phyloP scores from a whole-genome alignment of 768 basidiomycete species.

The Neoboletus brunneissimus region DNA sequence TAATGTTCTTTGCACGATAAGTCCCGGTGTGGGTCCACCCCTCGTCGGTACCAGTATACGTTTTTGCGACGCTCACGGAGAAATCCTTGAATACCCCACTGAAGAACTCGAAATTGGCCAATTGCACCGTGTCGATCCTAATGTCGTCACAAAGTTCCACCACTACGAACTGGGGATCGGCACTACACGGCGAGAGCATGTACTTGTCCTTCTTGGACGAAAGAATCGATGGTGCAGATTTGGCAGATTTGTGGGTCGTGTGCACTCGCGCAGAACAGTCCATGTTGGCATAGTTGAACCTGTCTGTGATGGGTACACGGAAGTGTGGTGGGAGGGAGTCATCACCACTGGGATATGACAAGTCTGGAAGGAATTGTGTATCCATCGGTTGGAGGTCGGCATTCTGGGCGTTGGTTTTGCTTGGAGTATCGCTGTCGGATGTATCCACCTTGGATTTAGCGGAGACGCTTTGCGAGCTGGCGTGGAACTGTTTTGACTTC shows the following conservation, averaged over 20 bases:
- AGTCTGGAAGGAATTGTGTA: slow-evolving; percentile 14
- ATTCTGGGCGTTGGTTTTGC: neutral
- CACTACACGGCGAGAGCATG: slow-evolving; percentile 91
- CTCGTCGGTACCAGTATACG: slow-evolving; percentile 56
- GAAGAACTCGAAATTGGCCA: slow-evolving; percentile 98
- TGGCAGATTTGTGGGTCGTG: slow-evolving; percentile 73
- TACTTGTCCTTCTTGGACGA: slow-evolving; percentile 89
- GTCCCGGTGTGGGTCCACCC: slow-evolving; percentile 75
- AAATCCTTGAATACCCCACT: slow-evolving; percentile 95
- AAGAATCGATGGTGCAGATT: slow-evolving; percentile 79
- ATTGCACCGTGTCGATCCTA: slow-evolving; percentile 90
- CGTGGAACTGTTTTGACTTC: slow-evolving; percentile 66
- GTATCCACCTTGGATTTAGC: slow-evolving; percentile 3
- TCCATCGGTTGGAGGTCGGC: slow-evolving; percentile 6
- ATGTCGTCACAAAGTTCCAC: slow-evolving; percentile 98
- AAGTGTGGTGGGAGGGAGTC: slow-evolving; percentile 54
- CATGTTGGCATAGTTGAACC: slow-evolving; percentile 91
- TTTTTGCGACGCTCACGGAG: slow-evolving; percentile 82
- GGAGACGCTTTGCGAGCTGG: slow-evolving; percentile 31
- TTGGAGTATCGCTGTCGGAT: neutral
- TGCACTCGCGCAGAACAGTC: slow-evolving; percentile 96
- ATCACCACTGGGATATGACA: slow-evolving; percentile 8
- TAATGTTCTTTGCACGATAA: slow-evolving; percentile 82
- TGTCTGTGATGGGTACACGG: slow-evolving; percentile 73
- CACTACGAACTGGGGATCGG: slow-evolving; percentile 69